Evolutionary conservation across 495 filamentous ascomycete genomes (phyloP).

Genomic region (Penicillium paradoxum): DNA sequence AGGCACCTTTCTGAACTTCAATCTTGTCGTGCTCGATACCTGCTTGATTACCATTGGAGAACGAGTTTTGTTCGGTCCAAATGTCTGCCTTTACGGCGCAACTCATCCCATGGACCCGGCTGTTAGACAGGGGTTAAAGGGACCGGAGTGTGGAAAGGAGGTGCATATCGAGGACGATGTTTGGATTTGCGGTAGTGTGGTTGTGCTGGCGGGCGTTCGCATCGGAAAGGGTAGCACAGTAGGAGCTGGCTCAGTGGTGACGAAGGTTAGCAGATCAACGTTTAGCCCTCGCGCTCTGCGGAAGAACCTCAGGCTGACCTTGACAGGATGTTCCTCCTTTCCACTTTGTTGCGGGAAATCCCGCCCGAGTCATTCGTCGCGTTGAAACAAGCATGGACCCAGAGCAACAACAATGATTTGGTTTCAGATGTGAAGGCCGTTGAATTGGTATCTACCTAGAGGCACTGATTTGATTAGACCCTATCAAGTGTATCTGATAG

Average conservation of each 20-base stretch:
- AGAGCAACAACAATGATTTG: background rate
- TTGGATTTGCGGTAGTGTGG: conserved; percentile 65
- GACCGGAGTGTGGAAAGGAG: conserved; percentile 68
- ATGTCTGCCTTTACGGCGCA: conserved; percentile 62
- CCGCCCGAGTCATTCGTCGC: conserved; percentile 51
- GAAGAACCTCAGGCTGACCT: background rate
- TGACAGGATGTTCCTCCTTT: conserved; percentile 52
- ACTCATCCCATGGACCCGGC: conserved; percentile 69
- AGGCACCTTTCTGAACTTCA: conserved; percentile 69
- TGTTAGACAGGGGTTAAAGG: conserved; percentile 61
- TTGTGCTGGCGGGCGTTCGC: conserved; percentile 15
- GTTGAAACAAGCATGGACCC: conserved; percentile 5
- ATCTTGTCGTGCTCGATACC: conserved; percentile 70
- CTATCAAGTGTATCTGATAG: too few species aligned
- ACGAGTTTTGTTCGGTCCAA: conserved; percentile 71
- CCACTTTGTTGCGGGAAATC: conserved; percentile 57
- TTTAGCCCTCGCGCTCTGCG: too few species aligned
- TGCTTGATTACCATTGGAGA: conserved; percentile 69
- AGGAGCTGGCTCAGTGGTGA: conserved; percentile 78
- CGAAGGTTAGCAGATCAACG: conserved; percentile 44
- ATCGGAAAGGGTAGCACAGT: conserved; percentile 53
- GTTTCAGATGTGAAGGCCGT: background rate
- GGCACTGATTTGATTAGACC: too few species aligned
- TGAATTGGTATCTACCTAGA: too few species aligned
- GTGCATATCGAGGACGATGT: conserved; percentile 70